phyloP scores from a whole-genome alignment of 148 eudicot species.

The Rhododendron ferrugineum region DNA sequence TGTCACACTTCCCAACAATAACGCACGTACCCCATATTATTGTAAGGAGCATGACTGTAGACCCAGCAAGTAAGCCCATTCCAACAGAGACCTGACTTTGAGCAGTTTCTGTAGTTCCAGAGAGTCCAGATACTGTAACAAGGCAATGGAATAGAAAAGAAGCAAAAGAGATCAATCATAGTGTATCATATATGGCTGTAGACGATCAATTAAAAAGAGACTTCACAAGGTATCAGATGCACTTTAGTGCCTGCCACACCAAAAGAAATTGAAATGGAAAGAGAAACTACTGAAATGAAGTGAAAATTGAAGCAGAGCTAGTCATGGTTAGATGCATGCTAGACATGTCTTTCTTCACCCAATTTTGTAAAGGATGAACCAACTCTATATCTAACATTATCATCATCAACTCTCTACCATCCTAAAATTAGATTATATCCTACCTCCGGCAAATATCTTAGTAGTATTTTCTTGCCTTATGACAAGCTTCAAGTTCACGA shows the following conservation, averaged over 20 bases:
- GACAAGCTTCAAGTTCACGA: not conserved
- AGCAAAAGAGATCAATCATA: not conserved
- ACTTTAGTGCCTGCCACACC: not conserved
- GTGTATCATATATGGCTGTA: not conserved
- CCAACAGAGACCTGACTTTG: conserved; percentile 93
- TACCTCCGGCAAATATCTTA: too few relatives aligned
- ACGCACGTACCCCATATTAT: conserved; percentile 83
- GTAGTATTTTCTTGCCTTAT: not conserved
- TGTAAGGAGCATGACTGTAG: conserved; percentile 89
- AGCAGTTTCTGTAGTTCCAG: conserved; percentile 67
- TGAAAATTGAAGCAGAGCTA: not conserved
- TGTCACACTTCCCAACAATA: conserved; percentile 80
- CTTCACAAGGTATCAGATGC: not conserved
- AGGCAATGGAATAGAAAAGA: not conserved
- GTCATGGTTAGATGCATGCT: not conserved
- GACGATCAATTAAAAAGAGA: not conserved
- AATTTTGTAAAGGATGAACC: not conserved
- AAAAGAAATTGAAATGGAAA: not conserved
- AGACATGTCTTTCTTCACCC: not conserved
- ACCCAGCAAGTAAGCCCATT: conserved; percentile 96
- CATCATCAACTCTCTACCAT: not conserved
- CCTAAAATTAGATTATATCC: not conserved
- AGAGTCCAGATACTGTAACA: conserved; percentile 75
- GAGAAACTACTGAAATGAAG: not conserved
- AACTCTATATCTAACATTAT: not conserved